phyloP scores from a whole-genome alignment of 345 rosid species.

The Ricinus communis region DNA sequence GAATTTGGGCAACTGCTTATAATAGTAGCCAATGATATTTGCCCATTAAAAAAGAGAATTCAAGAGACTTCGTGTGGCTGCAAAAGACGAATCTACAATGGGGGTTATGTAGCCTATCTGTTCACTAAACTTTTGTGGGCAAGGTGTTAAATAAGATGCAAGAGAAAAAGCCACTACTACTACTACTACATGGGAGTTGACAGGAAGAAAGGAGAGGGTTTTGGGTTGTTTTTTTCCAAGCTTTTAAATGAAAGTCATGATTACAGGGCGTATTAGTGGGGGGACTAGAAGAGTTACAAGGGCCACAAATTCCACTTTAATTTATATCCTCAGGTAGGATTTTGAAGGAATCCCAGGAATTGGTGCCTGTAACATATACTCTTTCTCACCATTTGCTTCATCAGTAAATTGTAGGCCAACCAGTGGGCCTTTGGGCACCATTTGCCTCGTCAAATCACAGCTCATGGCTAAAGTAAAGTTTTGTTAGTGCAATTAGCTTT shows the following conservation, averaged over 20 bases:
- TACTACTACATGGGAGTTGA: not conserved
- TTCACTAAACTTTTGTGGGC: too few relatives aligned
- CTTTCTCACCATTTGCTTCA: not conserved
- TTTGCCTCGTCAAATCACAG: too few relatives aligned
- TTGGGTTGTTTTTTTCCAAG: not conserved
- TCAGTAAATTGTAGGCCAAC: not conserved
- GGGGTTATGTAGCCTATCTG: too few relatives aligned
- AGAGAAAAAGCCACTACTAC: too few relatives aligned
- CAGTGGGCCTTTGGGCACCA: too few relatives aligned
- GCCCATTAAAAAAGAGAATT: too few relatives aligned
- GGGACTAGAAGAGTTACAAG: not conserved
- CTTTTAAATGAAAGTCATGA: conserved; percentile 17
- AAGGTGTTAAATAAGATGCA: too few relatives aligned
- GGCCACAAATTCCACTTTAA: conserved; percentile 21
- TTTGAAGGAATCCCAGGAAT: conserved; percentile 18
- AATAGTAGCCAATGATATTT: too few relatives aligned
- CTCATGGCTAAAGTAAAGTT: not conserved
- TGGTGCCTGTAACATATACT: conserved; percentile 7
- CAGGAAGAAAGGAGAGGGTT: not conserved
- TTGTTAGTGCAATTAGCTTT: not conserved
- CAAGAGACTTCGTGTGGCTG: too few relatives aligned
- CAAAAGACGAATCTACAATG: too few relatives aligned
- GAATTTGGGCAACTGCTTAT: too few relatives aligned
- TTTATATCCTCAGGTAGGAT: conserved; percentile 13
- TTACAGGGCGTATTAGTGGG: conserved; percentile 11